Evolutionary conservation across 441 rosid species (phyloP).

Genomic region (Francoa sonchifolia): DNA sequence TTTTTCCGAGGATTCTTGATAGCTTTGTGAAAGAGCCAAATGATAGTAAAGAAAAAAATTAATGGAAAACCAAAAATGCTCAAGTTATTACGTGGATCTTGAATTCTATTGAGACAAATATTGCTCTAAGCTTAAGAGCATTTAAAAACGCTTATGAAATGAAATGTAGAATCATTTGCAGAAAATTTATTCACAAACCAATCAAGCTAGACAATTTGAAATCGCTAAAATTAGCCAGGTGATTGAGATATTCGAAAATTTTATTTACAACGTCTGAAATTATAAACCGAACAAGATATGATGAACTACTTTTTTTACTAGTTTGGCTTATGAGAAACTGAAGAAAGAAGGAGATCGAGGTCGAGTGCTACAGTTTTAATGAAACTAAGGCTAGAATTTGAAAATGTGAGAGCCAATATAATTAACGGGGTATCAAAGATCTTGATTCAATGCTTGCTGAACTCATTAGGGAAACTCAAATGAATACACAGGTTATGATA

Average conservation of each 20-base stretch:
- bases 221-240: not conserved
- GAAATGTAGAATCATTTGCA: not conserved
- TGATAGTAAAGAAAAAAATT: too few relatives aligned
- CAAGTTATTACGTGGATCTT: too few relatives aligned
- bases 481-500: too few relatives aligned
- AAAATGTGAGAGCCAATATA: conserved; percentile 1
- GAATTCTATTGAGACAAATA: too few relatives aligned
- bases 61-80: too few relatives aligned
- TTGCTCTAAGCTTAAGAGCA: too few relatives aligned
- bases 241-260: not conserved
- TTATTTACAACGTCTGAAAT: not conserved
- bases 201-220: conserved; percentile 2
- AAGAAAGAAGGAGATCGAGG: not conserved
- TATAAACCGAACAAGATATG: not conserved
- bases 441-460: too few relatives aligned
- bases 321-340: not conserved
- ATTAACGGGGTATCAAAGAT: not conserved
- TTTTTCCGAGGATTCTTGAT: too few relatives aligned
- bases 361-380: not conserved
- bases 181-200: conserved; percentile 1
- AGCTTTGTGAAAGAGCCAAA: too few relatives aligned
- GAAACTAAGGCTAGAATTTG: not conserved
- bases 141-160: too few relatives aligned
- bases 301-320: not conserved
- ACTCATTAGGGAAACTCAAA: too few relatives aligned